These are phyloP conservation scores for Chimonanthus salicifolius DNA, from an alignment of 164 flowering plant genomes.

Conservation along the genomic window DNA sequence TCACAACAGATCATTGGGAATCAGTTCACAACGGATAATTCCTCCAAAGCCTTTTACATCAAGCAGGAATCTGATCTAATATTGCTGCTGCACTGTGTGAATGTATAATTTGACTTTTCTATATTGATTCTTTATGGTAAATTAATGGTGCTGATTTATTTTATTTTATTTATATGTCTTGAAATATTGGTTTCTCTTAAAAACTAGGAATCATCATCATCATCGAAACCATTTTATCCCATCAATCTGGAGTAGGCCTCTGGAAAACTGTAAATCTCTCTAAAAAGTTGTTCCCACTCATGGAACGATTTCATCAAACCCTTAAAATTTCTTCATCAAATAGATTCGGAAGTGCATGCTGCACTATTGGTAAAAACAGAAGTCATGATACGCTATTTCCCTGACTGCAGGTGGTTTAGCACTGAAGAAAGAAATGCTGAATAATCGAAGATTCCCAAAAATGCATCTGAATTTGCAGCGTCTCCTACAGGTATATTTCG, in stretches of 20 bases:
- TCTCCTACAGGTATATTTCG: slow-evolving; percentile 66
- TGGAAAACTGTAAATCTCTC: background rate
- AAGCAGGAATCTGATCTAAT: background rate
- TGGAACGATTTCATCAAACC: background rate
- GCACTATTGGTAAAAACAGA: background rate
- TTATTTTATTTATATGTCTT: too few relatives aligned
- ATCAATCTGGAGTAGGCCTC: too few relatives aligned
- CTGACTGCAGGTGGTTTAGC: slow-evolving; percentile 67
- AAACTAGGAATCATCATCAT: too few relatives aligned
- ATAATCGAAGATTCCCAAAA: slow-evolving; percentile 87
- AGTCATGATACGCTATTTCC: background rate
- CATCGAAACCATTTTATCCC: too few relatives aligned
- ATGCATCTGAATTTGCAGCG: slow-evolving; percentile 95
- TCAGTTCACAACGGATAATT: too few relatives aligned
- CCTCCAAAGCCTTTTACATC: background rate
- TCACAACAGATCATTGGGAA: too few relatives aligned
- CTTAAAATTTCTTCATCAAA: background rate
- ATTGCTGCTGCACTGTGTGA: background rate
- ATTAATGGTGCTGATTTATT: background rate
- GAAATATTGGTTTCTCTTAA: background rate
- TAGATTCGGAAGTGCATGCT: background rate
- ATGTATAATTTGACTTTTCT: background rate
- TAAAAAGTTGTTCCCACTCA: too few relatives aligned
- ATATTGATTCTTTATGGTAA: background rate
- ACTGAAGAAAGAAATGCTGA: slow-evolving; percentile 86